Conservation (phyloP, 1,284 basidiomycete species). For the Schizopora paradoxa region DNA sequence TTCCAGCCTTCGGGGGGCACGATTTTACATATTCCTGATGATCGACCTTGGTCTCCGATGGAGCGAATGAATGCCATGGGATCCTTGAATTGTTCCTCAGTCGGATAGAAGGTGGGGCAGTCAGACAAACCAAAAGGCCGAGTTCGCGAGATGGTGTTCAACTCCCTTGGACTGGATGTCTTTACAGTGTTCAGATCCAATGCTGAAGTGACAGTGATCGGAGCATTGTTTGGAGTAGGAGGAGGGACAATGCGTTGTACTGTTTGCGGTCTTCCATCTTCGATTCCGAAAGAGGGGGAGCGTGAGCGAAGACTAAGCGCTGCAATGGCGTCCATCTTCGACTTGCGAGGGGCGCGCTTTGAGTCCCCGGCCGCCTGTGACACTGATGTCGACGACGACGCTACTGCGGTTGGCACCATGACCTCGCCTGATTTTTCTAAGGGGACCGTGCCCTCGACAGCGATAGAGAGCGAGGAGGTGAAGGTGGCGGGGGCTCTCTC, state of each 20-base stretch:
- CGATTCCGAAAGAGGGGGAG: conserved; percentile 45
- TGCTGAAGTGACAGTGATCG: conserved; percentile 53
- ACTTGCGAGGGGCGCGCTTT: conserved; percentile 76
- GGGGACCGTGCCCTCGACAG: conserved; percentile 57
- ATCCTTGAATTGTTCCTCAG: conserved; percentile 86
- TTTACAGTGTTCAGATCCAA: conserved; percentile 70
- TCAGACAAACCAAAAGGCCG: conserved; percentile 85
- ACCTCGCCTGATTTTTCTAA: conserved; percentile 34
- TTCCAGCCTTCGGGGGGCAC: conserved; percentile 92
- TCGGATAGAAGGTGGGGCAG: conserved; percentile 88
- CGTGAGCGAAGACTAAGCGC: conserved; percentile 65
- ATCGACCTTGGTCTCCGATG: conserved; percentile 70
- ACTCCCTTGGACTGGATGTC: conserved; percentile 48
- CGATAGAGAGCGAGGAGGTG: conserved; percentile 61
- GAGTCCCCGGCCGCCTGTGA: conserved; percentile 35
- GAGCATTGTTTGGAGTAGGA: conserved; percentile 38
- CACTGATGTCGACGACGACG: conserved; percentile 22
- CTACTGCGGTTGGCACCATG: conserved; percentile 19
- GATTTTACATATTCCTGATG: conserved; percentile 94
- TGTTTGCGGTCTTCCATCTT: conserved; percentile 33
- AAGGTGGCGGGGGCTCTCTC: conserved; percentile 40
- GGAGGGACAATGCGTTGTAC: conserved; percentile 20
- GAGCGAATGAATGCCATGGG: conserved; percentile 94
- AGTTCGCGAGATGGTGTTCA: conserved; percentile 35
- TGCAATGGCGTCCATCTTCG: conserved; percentile 76